Base-by-base conservation (phyloP, 2,329 filamentous ascomycete species). In the Cercospora canescens region DNA sequence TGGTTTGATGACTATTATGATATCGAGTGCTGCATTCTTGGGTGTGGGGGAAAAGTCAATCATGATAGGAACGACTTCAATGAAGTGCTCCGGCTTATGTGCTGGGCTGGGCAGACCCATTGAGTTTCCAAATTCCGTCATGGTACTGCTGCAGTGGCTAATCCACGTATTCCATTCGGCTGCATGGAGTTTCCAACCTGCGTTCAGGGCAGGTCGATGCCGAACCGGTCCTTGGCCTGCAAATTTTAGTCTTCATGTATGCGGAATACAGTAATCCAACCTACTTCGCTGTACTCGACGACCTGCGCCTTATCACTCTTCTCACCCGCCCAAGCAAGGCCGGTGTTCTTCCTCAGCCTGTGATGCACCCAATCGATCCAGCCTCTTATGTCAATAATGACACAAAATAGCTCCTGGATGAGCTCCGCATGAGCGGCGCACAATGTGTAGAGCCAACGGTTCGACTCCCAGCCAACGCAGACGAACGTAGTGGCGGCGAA, bases 1-100 rank as follows among this genome's bases (percentile, higher is more conserved):
- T 56, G 35, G 52, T 67, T 11, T 66, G 34, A 63, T 50, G 45
- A 34, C 57, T 50, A 48, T 63, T 32, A 50, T 50, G 26, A 34
- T 26, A 50, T 32, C 41, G 32, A 24, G 55, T 62, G 24, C 21
- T 59, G 61, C 28, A 48, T 50, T 26, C n/a, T 54, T 45, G 30
- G 28, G 9, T 30, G 28, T 41, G 24, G n/a, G 28, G 60, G 37
- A 28, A 60, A 21, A 26, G 39, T 7, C 28, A 61, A 52, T 45
- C 50, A 66, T 55, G 48, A 55, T 56, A 54, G 34, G 48, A 28
- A 55, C 21, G 7, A 55, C 8, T n/a, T 55, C 45, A 30, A 30
- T 52, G 45, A 52, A 52, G 45, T 52, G 45, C 14, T 52, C 45
- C n/a, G 45, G 45, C 7, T 6, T 6, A n/a, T 28, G 1, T 52